Evolutionary conservation across 225 moss, liverwort and hornwort genomes (phyloP).

Genomic region (Straminergon stramineum): DNA sequence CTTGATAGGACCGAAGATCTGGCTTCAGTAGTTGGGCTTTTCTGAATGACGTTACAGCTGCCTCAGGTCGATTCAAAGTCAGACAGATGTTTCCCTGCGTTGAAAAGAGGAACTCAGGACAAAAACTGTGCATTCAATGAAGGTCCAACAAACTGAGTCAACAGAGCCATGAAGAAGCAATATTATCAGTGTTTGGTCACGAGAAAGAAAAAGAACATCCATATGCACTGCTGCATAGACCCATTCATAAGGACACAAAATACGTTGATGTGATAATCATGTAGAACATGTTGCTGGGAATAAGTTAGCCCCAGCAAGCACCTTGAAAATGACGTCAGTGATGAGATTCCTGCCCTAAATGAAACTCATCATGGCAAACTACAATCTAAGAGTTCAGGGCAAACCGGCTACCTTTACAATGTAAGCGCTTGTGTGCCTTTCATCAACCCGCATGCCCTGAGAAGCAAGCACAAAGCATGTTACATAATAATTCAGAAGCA

Average conservation of each 20-base stretch:
- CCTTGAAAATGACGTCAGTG: not conserved
- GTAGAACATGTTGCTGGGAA: not conserved
- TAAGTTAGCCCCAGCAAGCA: not conserved
- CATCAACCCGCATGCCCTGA: slow-evolving; percentile 77
- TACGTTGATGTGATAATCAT: not conserved
- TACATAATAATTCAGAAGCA: not conserved
- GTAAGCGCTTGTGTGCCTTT: slow-evolving; percentile 81
- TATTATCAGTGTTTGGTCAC: not conserved
- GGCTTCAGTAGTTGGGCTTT: slow-evolving; percentile 66
- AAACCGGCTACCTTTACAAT: slow-evolving; percentile 61
- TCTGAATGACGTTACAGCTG: slow-evolving; percentile 84
- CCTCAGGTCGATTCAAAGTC: slow-evolving; percentile 82
- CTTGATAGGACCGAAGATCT: slow-evolving; percentile 92
- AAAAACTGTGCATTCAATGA: not conserved
- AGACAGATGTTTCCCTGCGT: slow-evolving; percentile 75
- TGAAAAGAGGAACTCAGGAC: not conserved
- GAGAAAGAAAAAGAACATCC: not conserved
- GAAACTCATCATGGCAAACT: not conserved
- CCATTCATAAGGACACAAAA: not conserved
- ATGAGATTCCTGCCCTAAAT: not conserved
- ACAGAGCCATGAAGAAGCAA: not conserved
- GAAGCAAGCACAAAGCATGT: not conserved
- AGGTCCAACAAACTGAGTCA: not conserved
- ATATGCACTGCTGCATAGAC: not conserved
- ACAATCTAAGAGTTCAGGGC: not conserved